These are phyloP conservation scores for Coemansia sp. DNA, from an alignment of 192 early-diverging fungal species.

Conservation along the genomic window DNA sequence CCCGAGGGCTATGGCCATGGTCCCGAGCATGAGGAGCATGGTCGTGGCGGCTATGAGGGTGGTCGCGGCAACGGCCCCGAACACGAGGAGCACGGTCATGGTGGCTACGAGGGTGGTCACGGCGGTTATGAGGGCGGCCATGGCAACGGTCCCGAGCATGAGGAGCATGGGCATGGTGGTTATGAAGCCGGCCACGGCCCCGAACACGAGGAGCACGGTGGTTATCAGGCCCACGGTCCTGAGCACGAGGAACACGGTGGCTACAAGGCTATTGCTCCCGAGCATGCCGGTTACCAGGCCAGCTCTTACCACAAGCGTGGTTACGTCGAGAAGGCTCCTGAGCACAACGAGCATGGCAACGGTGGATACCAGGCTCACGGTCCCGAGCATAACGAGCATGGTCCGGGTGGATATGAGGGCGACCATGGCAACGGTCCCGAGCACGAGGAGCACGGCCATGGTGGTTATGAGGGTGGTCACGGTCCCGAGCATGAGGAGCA, in stretches of 20 bases:
- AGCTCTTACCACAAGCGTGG: conserved; percentile 22
- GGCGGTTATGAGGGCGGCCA: neutral
- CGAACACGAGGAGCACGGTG: conserved; percentile 7
- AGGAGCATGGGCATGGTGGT: conserved; percentile 14
- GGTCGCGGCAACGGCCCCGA: neutral
- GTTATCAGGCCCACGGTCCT: neutral
- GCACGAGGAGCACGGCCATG: conserved; percentile 10
- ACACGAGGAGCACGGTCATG: conserved; percentile 6
- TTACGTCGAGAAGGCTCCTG: conserved; percentile 21
- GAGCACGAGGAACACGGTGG: conserved; percentile 7
- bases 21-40: conserved; percentile 8
- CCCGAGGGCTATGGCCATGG: conserved; percentile 10
- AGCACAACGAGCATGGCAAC: neutral
- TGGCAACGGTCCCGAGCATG: conserved; percentile 3
- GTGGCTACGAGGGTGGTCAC: no score
- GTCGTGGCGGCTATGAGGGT: neutral
- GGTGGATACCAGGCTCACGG: conserved; percentile 8
- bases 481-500: conserved; percentile 2
- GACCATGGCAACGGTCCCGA: conserved; percentile 1
- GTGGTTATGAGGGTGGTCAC: conserved; percentile 9
- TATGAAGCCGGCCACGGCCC: conserved; percentile 14
- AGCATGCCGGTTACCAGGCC: conserved; percentile 16
- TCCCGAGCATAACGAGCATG: conserved; percentile 14
- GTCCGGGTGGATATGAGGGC: conserved; percentile 3
- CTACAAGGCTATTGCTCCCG: conserved; percentile 12